Base-by-base conservation (phyloP, 768 basidiomycete species). In the Calvatia gigantea region DNA sequence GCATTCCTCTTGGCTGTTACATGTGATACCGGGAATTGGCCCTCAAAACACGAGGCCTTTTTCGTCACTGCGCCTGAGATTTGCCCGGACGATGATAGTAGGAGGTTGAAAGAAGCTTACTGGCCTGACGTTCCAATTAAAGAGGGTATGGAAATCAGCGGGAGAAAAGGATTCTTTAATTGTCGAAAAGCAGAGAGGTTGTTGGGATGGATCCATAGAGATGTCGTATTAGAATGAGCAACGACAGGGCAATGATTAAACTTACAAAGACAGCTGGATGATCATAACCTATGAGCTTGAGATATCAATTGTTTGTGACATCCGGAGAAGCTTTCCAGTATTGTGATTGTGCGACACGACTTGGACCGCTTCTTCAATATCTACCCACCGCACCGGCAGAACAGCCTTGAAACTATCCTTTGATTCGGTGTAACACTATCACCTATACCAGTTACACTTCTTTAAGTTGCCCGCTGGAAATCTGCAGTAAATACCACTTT, bases 331-430 rank as follows among this genome's bases (percentile, higher is more conserved):
- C n/a, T n/a, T 87, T 70, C 64, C 96, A 91, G 71, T 91, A 89
- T 76, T 93, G 67, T 94, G 98, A 61, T 90, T 81, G 63, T 89
- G 84, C 31, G 96, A 69, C 5, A 97, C 62, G 87, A 86, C 14
- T 92, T 80, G 56, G 98, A 73, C 62, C 95, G 89, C 64, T 86
- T 90, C 64, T 89, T 80, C 33, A 87, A 82, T 56, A 98, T 88
- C 51, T 89, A n/a, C n/a, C n/a, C n/a, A n/a, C n/a, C n/a, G n/a
- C n/a, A n/a, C n/a, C n/a, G n/a, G n/a, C n/a, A n/a, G n/a, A n/a
- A n/a, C n/a, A n/a, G n/a, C n/a, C n/a, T n/a, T n/a, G n/a, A n/a
- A n/a, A n/a, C n/a, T n/a, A n/a, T n/a, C n/a, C n/a, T n/a, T n/a
- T n/a, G n/a, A n/a, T n/a, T n/a, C n/a, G n/a, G n/a, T n/a, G n/a